phyloP scores from a whole-genome alignment of 1,284 basidiomycete species.

The Tilletia walkeri region DNA sequence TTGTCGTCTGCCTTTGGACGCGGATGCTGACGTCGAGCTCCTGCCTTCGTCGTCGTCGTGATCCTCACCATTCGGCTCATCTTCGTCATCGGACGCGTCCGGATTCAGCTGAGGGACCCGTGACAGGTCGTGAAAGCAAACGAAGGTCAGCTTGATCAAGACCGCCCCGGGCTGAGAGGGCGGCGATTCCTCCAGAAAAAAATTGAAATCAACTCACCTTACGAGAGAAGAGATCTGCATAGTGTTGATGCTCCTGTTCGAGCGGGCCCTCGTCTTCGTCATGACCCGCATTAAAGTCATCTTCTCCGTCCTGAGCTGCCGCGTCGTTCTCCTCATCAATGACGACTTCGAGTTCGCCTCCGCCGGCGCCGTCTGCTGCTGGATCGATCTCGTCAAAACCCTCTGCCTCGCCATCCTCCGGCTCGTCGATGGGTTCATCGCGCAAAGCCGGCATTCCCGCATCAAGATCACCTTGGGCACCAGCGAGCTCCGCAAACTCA shows the following conservation, averaged over 20 bases:
- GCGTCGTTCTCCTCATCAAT: not conserved
- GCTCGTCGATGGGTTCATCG: constrained; percentile 9
- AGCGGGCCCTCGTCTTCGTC: not conserved
- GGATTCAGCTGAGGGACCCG: not conserved
- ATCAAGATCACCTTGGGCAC: constrained; percentile 8
- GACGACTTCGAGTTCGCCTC: not conserved
- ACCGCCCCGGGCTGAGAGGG: too few species aligned
- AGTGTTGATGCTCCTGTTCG: not conserved
- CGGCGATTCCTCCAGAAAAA: not conserved
- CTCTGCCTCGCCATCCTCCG: constrained; percentile 5
- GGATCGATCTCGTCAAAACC: not conserved
- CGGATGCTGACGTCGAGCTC: not conserved
- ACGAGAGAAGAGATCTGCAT: constrained; percentile 9
- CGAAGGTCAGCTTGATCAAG: too few species aligned
- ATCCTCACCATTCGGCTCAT: not conserved
- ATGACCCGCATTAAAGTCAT: not conserved
- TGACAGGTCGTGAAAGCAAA: not conserved
- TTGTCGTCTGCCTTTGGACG: not conserved
- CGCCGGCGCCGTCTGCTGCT: not conserved
- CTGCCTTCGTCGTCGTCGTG: not conserved
- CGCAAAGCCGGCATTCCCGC: not conserved
- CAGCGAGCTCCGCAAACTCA: constrained; percentile 8
- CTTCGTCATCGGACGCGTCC: constrained; percentile 10
- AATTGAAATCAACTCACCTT: not conserved
- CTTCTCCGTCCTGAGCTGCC: not conserved